Evolutionary conservation across 2,329 filamentous ascomycete genomes (phyloP), one percentile per base, ranked within the genome.

Genomic region (Clarireedia sp.): DNA sequence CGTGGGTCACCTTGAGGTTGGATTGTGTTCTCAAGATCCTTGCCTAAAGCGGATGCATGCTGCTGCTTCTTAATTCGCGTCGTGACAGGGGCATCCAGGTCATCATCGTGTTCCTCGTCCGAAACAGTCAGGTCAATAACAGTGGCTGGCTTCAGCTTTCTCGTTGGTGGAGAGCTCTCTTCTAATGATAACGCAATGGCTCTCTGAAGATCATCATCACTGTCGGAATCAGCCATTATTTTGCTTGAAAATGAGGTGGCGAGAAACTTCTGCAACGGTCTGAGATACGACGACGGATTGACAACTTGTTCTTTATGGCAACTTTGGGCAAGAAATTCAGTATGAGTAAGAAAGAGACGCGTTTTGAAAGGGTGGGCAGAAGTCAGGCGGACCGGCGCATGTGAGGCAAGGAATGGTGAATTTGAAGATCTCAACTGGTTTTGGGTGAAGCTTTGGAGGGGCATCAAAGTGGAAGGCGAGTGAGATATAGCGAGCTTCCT

Each of bases 151-250:
- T 63, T 54, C 9, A n/a, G 29, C 14, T 38, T 29, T n/a, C n/a
- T 5, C 48, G 38, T 44, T 16, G 55, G 48, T 5, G 47, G 33
- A 46, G 16, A 44, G 9, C 12, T 16, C 33, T 61, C 54, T 58
- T 57, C 38, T 43, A 84, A 71, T 8, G 81, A 84, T 26, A 84
- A 69, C 16, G 77, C 81, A 56, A 87, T 83, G 29, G 83, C 83
- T 57, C 73, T 74, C 26, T 75, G 75, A n/a, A 85, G 69, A 29
- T 82, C 80, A 57, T 81, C 79, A 51, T 86, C 66, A 36, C 45
- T 62, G 14, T 67, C 66, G 4, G 56, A 57, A 37, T 68, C 62
- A 12, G 65, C 60, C 67, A 69, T 69, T 12, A 12, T 14, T 9
- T 12, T 33, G 29, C 29, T 33, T 33, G 29, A 12, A 33, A 12